Percentiles rank a stretch among this genome's conserved stretches.
Evolutionary conservation across 352 stramenopile genomes (phyloP).

Genomic region (Phytophthora sp.): DNA sequence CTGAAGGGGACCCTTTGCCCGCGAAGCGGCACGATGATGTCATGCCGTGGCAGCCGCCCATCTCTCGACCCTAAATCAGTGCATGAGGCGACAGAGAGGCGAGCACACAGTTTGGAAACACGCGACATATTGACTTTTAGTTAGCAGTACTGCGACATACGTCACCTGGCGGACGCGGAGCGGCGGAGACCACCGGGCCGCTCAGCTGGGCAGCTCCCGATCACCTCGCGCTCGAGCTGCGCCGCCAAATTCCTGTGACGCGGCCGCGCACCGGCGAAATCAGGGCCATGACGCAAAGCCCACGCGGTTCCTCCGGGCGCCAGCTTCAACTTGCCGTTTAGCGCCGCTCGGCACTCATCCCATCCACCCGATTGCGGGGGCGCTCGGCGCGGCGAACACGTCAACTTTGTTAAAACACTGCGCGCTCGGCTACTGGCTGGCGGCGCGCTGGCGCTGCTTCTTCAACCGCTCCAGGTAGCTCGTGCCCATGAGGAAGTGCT

Average conservation of each 20-base stretch:
- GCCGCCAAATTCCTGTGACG: too few relatives aligned
- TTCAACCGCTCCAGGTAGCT: constrained; percentile 57
- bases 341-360: neutral
- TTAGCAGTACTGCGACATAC: too few relatives aligned
- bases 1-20: constrained; percentile 1
- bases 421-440: neutral
- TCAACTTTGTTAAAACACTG: too few relatives aligned
- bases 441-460: constrained; percentile 15
- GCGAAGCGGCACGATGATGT: constrained; percentile 41
- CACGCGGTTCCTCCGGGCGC: neutral
- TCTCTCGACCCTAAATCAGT: constrained; percentile 4
- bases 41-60: constrained; percentile 23
- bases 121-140: too few relatives aligned
- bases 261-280: constrained; percentile 24
- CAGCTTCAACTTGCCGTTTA: constrained; percentile 29
- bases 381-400: too few relatives aligned
- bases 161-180: too few relatives aligned
- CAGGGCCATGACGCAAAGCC: constrained; percentile 32
- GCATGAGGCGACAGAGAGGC: neutral
- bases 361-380: constrained; percentile 17
- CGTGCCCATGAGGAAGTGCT: constrained; percentile 59
- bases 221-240: too few relatives aligned
- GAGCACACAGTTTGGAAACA: too few relatives aligned
- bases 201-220: too few relatives aligned
- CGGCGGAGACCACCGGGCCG: too few relatives aligned